phyloP scores from a whole-genome alignment of 129 eudicot species.

The Heracleum sosnowskyi region DNA sequence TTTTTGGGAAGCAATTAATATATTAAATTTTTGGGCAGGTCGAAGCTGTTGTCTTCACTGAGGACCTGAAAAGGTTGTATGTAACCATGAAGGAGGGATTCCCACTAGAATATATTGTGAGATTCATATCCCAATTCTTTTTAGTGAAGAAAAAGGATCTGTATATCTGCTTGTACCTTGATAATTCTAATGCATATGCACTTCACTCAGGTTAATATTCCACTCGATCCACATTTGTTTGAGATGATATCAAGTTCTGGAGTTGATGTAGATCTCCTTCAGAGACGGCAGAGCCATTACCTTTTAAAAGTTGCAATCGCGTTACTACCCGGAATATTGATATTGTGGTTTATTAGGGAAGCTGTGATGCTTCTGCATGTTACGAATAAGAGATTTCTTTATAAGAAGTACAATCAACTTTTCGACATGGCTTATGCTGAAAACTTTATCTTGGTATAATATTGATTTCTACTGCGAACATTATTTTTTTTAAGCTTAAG shows the following conservation, averaged over 20 bases:
- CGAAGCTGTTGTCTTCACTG: slow-evolving; percentile 87
- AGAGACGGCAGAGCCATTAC: slow-evolving; percentile 70
- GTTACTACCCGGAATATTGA: slow-evolving; percentile 61
- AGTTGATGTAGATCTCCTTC: slow-evolving; percentile 86
- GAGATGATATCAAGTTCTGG: slow-evolving; percentile 80
- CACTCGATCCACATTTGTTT: slow-evolving; percentile 91
- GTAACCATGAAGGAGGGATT: slow-evolving; percentile 97
- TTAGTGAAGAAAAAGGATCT: neutral
- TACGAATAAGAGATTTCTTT: slow-evolving; percentile 47
- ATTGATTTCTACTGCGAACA: neutral
- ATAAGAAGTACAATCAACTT: slow-evolving; percentile 69
- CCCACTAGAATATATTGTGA: slow-evolving; percentile 82
- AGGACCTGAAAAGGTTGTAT: slow-evolving; percentile 78
- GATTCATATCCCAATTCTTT: slow-evolving; percentile 12
- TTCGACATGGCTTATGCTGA: slow-evolving; percentile 78
- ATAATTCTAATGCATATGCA: neutral
- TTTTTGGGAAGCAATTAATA: slow-evolving; percentile 1
- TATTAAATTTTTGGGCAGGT: slow-evolving; percentile 42
- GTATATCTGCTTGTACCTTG: slow-evolving; percentile 8
- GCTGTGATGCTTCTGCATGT: slow-evolving; percentile 56
- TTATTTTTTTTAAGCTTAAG: slow-evolving; percentile 9
- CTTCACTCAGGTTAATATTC: slow-evolving; percentile 77
- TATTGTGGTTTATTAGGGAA: slow-evolving; percentile 74
- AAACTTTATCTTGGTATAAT: slow-evolving; percentile 75
- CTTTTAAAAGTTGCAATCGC: slow-evolving; percentile 57